These are phyloP conservation scores for Colletotrichum caudatum DNA, from an alignment of 2,329 filamentous ascomycete species.

Conservation along the genomic window DNA sequence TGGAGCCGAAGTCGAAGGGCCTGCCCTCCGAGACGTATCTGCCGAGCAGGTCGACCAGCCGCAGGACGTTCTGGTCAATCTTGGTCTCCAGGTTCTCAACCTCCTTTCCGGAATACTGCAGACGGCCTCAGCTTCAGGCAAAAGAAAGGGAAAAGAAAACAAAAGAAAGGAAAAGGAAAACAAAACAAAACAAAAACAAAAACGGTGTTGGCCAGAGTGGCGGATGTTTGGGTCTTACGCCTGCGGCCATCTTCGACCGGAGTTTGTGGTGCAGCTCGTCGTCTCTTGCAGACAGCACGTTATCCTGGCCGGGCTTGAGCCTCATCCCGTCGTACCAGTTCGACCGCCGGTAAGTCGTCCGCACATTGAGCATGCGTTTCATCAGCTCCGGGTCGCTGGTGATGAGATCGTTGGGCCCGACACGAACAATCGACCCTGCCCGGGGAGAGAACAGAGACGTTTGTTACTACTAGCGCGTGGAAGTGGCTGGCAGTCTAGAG, in stretches of 20 bases:
- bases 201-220: not conserved
- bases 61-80: conserved; percentile 61
- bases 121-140: not conserved
- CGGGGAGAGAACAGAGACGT: not conserved
- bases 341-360: conserved; percentile 53
- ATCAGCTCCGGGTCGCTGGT: conserved; percentile 56
- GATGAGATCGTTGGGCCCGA: conserved; percentile 57
- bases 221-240: conserved; percentile 51
- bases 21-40: conserved; percentile 56
- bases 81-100: conserved; percentile 61
- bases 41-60: conserved; percentile 58
- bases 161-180: no score
- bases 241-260: conserved; percentile 63
- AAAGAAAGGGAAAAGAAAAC: no score
- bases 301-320: conserved; percentile 66
- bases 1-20: conserved; percentile 60
- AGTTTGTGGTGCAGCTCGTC: conserved; percentile 57
- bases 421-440: conserved; percentile 53
- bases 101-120: conserved; percentile 63
- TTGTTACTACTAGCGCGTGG: not conserved
- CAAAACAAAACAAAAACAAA: no score
- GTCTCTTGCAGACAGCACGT: conserved; percentile 64
- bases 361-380: conserved; percentile 52
- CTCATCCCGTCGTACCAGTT: conserved; percentile 62
- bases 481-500: not conserved